Conservation (phyloP, 805 yeast genomes). For the Zygotorulaspora florentina region DNA sequence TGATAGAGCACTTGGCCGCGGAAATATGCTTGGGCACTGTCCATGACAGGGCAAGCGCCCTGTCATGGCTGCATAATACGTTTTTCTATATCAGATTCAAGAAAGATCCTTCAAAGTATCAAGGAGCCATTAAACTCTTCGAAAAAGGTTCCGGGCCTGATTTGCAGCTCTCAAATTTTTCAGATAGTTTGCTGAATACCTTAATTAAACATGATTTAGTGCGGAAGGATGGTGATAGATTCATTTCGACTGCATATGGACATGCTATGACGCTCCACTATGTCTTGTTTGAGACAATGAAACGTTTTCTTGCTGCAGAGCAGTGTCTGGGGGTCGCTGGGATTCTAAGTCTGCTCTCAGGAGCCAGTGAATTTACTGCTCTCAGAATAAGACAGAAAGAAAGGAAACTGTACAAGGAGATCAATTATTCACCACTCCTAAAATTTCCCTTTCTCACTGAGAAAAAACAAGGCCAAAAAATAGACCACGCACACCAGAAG, state of each 20-base stretch:
- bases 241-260: slow-evolving; percentile 41
- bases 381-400: slow-evolving; percentile 43
- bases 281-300: slow-evolving; percentile 43
- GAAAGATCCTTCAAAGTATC: slow-evolving; percentile 40
- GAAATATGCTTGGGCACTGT: slow-evolving; percentile 44
- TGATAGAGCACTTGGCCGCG: slow-evolving; percentile 42
- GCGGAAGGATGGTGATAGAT: slow-evolving; percentile 11
- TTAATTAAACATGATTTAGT: slow-evolving; percentile 36
- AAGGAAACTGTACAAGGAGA: slow-evolving; percentile 41
- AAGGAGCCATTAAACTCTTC: slow-evolving; percentile 26
- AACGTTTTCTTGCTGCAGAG: slow-evolving; percentile 27
- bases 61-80: slow-evolving; percentile 46
- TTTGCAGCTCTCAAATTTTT: slow-evolving; percentile 33
- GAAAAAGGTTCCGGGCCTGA: slow-evolving; percentile 25
- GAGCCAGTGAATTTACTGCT: slow-evolving; percentile 40
- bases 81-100: slow-evolving; percentile 45
- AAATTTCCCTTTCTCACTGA: slow-evolving; percentile 37
- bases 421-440: slow-evolving; percentile 39
- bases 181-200: slow-evolving; percentile 33
- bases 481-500: slow-evolving; percentile 36
- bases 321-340: slow-evolving; percentile 16
- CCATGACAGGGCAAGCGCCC: slow-evolving; percentile 36
- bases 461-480: slow-evolving; percentile 24
- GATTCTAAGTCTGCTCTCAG: slow-evolving; percentile 31
- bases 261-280: slow-evolving; percentile 48